phyloP scores from a whole-genome alignment of 305 asterid genomes.

The Fraxinus baroniana region DNA sequence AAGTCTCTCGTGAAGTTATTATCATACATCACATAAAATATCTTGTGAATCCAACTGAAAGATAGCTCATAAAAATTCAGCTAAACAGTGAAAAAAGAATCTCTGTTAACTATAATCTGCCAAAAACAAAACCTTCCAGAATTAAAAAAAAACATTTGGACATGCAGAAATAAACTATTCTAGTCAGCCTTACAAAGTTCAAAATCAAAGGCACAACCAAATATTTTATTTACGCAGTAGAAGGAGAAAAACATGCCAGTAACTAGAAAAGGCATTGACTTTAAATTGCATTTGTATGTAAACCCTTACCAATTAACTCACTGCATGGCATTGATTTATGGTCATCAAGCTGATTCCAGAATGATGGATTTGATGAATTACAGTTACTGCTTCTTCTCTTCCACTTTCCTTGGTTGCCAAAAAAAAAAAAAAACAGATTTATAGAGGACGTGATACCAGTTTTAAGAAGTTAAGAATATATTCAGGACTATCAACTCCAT shows the following conservation, averaged over 20 bases:
- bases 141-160: not conserved
- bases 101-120: constrained; percentile 1
- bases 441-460: not conserved
- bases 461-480: not conserved
- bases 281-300: constrained; percentile 5
- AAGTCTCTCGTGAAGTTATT: not conserved
- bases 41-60: not conserved
- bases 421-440: not conserved
- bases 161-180: not conserved
- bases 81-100: not conserved
- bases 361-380: not conserved
- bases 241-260: constrained; percentile 6
- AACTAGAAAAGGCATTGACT: not conserved
- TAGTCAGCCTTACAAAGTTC: not conserved
- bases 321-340: not conserved
- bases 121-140: not conserved
- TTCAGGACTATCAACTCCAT: not conserved
- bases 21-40: not conserved
- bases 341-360: not conserved
- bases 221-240: not conserved
- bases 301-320: constrained; percentile 13
- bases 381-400: constrained; percentile 55
- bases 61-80: not conserved
- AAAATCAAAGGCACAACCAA: constrained; percentile 1
- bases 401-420: constrained; percentile 70